Evolutionary conservation across 2,329 filamentous ascomycete genomes (phyloP).

Genomic region (Aureobasidium namibiae): DNA sequence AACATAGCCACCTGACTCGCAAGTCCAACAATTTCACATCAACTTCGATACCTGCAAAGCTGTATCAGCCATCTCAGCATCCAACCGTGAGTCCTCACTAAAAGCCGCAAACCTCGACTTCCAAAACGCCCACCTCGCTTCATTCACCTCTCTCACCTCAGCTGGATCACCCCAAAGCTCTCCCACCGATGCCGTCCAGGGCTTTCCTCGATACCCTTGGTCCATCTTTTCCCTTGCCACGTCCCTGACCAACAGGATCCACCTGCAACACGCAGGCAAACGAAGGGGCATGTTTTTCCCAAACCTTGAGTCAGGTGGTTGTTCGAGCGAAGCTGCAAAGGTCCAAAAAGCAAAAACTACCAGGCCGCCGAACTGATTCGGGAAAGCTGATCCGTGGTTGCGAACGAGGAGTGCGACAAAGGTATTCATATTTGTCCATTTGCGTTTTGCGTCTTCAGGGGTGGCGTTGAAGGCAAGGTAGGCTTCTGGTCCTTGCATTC

Average conservation of each 20-base stretch:
- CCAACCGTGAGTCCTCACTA: neutral
- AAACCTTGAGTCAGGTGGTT: neutral
- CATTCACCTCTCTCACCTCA: neutral
- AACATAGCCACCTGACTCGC: too few relatives aligned
- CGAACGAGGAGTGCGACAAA: neutral
- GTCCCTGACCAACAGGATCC: neutral
- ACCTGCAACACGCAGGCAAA: neutral
- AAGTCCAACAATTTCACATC: neutral
- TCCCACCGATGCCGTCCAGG: neutral
- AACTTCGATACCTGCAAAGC: neutral
- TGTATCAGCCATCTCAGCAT: neutral
- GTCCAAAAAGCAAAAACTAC: neutral
- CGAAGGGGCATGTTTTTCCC: neutral
- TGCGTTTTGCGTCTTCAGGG: neutral
- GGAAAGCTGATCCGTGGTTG: neutral
- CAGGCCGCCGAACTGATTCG: neutral
- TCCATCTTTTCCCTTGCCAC: neutral
- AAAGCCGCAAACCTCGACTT: neutral
- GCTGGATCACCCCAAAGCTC: neutral
- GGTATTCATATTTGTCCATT: neutral
- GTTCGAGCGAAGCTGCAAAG: neutral
- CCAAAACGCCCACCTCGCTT: neutral
- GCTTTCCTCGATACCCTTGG: neutral
- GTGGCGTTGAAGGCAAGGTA: neutral
- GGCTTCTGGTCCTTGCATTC: neutral